Evolutionary conservation across 805 yeast species (phyloP).

Genomic region (Lachancea kluyveri): DNA sequence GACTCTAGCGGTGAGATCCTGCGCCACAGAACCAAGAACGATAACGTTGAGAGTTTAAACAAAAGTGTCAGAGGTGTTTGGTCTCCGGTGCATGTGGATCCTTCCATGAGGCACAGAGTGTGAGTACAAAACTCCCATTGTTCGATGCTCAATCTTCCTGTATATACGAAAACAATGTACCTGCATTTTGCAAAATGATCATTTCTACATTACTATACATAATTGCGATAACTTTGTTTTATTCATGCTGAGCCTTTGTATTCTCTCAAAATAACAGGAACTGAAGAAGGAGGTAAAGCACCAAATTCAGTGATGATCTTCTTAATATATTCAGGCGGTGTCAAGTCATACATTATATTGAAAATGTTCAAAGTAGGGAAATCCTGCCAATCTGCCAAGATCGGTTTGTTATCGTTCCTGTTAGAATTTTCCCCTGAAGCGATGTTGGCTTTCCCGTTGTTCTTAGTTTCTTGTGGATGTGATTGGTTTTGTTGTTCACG

Average conservation of each 20-base stretch:
- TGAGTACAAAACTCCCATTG: slow-evolving; percentile 9
- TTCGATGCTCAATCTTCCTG: no score
- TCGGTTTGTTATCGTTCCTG: slow-evolving; percentile 31
- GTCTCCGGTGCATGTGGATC: slow-evolving; percentile 85
- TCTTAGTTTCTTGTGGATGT: slow-evolving; percentile 22
- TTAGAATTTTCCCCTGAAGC: slow-evolving; percentile 24
- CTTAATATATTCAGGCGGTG: slow-evolving; percentile 89
- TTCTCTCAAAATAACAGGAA: slow-evolving; percentile 93
- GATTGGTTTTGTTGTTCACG: slow-evolving; percentile 27
- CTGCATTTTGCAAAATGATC: no score
- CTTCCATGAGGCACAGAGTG: slow-evolving; percentile 18
- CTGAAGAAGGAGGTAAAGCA: slow-evolving; percentile 95
- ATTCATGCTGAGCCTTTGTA: slow-evolving; percentile 48
- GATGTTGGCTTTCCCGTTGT: slow-evolving; percentile 20
- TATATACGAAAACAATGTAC: no score
- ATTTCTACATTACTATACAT: no score
- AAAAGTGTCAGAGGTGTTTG: slow-evolving; percentile 91
- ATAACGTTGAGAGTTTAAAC: slow-evolving; percentile 76
- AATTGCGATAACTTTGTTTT: no score
- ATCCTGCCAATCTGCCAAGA: slow-evolving; percentile 57
- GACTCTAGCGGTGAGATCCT: slow-evolving; percentile 64
- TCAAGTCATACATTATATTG: slow-evolving; percentile 86
- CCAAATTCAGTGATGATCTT: slow-evolving; percentile 96
- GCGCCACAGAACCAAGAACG: slow-evolving; percentile 53
- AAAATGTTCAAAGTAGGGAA: slow-evolving; percentile 62